Base-by-base conservation (phyloP, 2,329 filamentous ascomycete genomes). In the Arthrocladium fulminans region DNA sequence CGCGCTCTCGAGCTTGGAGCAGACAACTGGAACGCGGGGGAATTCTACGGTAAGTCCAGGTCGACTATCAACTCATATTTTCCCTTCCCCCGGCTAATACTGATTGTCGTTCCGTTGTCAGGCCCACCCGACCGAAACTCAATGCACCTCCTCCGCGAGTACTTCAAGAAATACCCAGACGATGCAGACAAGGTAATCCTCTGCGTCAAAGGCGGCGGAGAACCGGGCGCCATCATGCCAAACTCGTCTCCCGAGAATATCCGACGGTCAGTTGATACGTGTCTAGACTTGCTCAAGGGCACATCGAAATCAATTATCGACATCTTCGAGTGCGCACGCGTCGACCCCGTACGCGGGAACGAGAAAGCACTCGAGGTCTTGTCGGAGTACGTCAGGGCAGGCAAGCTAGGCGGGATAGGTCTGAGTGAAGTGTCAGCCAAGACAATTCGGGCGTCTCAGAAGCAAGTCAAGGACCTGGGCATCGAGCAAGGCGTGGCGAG, bases 141-240 rank as follows among this genome's bases (percentile, higher is more conserved):
- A 1, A 63, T 82, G 58, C 73, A 75, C 25, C 64, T 84, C 8
- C 64, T 85, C 24, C 73, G 77, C 51, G 68, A 71, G 22, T 85
- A 84, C 65, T 83, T 85, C 59, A 70, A 70, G 25, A 72, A 74
- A 51, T 76, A 84, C 59, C 81, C 82, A 1, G 76, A 81, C 52
- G 77, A 84, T 53, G 79, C 80, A 6, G 67, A 73, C 43, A 78
- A 79, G 59, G 70, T 84, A 8, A 70, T 81, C 9, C 64, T 85
- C 40, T 73, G 72, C 57, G 73, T 85, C 60, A 85, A 85, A 65
- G 80, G 80, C 23, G 76, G 71, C 6, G 30, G 69, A 25, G 60
- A 72, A 37, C 50, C 63, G 1, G 54, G 60, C 4, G 62, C 55
- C 7, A 56, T 69, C 30, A 47, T 45, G 1, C 69, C 73, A 0